Evolutionary conservation across 331 rosid species (phyloP).

Genomic region (Dryas integrifolia): DNA sequence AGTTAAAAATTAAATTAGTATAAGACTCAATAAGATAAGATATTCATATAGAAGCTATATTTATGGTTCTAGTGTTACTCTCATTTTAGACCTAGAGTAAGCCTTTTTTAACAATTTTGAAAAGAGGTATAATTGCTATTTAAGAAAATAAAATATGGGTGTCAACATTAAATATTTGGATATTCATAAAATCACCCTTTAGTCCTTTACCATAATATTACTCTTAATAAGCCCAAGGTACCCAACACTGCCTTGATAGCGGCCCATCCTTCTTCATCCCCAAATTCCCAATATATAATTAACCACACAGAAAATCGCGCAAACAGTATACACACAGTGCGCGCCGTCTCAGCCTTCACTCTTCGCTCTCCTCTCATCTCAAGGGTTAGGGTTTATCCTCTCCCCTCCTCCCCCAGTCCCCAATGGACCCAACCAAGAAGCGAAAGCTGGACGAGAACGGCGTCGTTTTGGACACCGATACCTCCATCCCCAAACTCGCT

Average conservation of each 20-base stretch:
- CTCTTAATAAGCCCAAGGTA: not conserved
- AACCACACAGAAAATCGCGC: not conserved
- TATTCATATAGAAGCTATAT: too few relatives aligned
- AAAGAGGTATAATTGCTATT: too few relatives aligned
- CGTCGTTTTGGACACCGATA: constrained; percentile 30
- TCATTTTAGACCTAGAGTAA: too few relatives aligned
- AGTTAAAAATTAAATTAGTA: too few relatives aligned
- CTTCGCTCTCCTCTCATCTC: not conserved
- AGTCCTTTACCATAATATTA: too few relatives aligned
- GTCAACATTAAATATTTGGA: too few relatives aligned
- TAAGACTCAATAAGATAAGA: too few relatives aligned
- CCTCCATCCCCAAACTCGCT: constrained; percentile 33
- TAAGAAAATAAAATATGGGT: too few relatives aligned
- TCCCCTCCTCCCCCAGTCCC: not conserved
- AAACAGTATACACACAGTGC: not conserved
- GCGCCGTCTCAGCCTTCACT: not conserved
- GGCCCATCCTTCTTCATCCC: not conserved
- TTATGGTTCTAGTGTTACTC: too few relatives aligned
- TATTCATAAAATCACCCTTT: too few relatives aligned
- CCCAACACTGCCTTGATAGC: not conserved
- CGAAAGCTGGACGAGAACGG: constrained; percentile 89
- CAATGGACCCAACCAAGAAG: constrained; percentile 74
- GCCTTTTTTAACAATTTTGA: too few relatives aligned
- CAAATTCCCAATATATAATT: not conserved
- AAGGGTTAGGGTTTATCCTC: constrained; percentile 44